Evolutionary conservation across 371 early-diverging fungal species (phyloP).

Genomic region (Mortierella sp.): DNA sequence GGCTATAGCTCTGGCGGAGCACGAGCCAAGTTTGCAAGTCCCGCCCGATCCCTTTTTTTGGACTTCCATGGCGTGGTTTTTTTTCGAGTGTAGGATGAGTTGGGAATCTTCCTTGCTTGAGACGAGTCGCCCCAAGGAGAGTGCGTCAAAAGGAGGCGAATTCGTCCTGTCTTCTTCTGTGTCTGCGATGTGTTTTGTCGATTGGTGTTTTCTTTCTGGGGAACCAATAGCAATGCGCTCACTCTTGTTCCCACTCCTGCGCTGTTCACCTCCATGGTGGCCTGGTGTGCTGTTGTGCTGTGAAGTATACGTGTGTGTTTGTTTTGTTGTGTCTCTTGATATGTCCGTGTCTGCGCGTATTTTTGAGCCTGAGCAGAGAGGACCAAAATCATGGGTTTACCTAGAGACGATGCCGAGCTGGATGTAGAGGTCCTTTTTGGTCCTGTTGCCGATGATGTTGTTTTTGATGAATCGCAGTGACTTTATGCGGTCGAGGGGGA

Average conservation of each 20-base stretch:
- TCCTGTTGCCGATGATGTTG: slow-evolving; percentile 87
- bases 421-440: slow-evolving; percentile 85
- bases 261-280: too few species aligned
- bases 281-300: not conserved
- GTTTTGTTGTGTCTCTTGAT: not conserved
- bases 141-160: not conserved
- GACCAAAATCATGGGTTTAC: slow-evolving; percentile 57
- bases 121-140: not conserved
- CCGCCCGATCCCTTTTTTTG: slow-evolving; percentile 6
- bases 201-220: not conserved
- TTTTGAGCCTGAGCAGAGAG: not conserved
- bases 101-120: slow-evolving; percentile 1
- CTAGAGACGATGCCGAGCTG: slow-evolving; percentile 76
- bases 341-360: not conserved
- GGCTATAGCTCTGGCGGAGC: slow-evolving; percentile 12
- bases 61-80: slow-evolving; percentile 8
- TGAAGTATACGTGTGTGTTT: not conserved
- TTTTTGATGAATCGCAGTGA: slow-evolving; percentile 88
- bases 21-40: slow-evolving; percentile 31
- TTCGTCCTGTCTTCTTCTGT: not conserved
- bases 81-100: not conserved
- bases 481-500: slow-evolving; percentile 65
- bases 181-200: not conserved
- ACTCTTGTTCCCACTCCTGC: not conserved
- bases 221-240: slow-evolving; percentile 1